phyloP scores from a whole-genome alignment of 2,329 filamentous ascomycete species.

The Emmonsia crescens region DNA sequence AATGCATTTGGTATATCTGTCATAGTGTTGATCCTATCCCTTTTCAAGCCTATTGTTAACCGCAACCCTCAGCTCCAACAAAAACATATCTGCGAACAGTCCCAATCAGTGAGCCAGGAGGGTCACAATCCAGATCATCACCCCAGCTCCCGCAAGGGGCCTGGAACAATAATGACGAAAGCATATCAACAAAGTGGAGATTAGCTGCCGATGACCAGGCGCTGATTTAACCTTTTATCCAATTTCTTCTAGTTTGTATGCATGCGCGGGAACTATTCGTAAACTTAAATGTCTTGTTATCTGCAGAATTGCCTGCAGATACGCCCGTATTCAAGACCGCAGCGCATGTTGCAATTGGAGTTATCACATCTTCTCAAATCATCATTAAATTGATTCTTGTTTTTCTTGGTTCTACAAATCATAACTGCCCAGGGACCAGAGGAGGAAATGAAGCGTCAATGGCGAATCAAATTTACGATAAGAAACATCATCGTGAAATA shows the following conservation, averaged over 20 bases:
- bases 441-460: not conserved
- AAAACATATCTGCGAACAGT: not conserved
- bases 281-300: not conserved
- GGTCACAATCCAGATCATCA: not conserved
- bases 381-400: not conserved
- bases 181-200: not conserved
- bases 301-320: not conserved
- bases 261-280: not conserved
- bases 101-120: not conserved
- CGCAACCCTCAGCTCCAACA: not conserved
- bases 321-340: not conserved
- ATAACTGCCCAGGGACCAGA: not conserved
- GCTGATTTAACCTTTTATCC: not conserved
- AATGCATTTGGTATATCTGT: not conserved
- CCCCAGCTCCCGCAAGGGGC: not conserved
- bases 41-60: not conserved
- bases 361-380: not conserved
- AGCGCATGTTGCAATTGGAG: no score
- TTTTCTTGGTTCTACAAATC: not conserved
- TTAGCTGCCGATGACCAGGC: not conserved
- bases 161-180: not conserved
- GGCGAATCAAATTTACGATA: not conserved
- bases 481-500: not conserved
- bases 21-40: not conserved
- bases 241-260: not conserved